Evolutionary conservation across 2,329 filamentous ascomycete species (phyloP).

Genomic region (Claviceps arundinis): DNA sequence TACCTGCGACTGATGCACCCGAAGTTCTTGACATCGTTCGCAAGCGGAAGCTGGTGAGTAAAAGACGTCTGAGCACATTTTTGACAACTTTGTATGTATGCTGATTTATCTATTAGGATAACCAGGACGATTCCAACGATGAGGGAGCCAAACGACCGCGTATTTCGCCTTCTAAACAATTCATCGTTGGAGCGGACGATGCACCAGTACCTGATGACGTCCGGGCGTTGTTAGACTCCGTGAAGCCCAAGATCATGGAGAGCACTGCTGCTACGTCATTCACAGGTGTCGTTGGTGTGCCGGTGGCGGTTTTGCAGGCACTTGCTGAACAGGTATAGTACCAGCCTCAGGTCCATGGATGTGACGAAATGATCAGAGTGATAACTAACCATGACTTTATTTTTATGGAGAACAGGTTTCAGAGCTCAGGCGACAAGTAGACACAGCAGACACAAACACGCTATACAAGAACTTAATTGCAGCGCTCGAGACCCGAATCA

Average conservation of each 20-base stretch:
- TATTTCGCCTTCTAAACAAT: conserved; percentile 10
- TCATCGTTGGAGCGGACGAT: conserved; percentile 12
- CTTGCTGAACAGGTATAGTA: conserved; percentile 25
- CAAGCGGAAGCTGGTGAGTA: conserved; percentile 37
- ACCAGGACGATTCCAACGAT: conserved; percentile 21
- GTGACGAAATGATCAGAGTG: neutral
- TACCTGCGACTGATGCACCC: conserved; percentile 6
- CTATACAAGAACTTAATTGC: conserved; percentile 29
- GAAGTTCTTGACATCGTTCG: conserved; percentile 18
- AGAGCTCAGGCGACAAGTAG: conserved; percentile 16
- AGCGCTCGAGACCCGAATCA: conserved; percentile 30
- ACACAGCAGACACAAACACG: conserved; percentile 17
- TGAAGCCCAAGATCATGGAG: conserved; percentile 7
- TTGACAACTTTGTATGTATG: neutral
- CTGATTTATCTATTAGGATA: neutral
- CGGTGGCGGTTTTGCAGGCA: conserved; percentile 22
- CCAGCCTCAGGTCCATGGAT: neutral
- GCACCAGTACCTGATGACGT: conserved; percentile 21
- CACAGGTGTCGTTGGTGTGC: conserved; percentile 15
- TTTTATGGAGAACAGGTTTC: conserved; percentile 12
- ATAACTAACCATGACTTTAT: neutral
- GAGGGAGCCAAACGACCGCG: conserved; percentile 17
- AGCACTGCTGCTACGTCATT: conserved; percentile 2
- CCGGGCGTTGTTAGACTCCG: conserved; percentile 15
- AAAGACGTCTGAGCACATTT: too few relatives aligned